Evolutionary conservation across 2,329 filamentous ascomycete species (phyloP), one percentile per base, ranked within the genome.

Genomic region (Geoglossum cookeanum): DNA sequence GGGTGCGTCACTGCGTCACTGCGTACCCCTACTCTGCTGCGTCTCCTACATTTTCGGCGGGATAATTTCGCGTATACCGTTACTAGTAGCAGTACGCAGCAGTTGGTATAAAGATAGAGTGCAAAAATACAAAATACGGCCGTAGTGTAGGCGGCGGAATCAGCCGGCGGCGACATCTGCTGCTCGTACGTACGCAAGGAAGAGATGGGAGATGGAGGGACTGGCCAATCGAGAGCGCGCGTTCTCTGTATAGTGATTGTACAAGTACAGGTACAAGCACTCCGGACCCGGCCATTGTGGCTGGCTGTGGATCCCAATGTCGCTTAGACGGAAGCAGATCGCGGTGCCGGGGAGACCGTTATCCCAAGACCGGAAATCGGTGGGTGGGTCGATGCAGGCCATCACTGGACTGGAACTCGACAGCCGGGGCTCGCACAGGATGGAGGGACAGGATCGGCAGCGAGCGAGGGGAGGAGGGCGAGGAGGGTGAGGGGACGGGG

Each of bases 321-420:
- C 49, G 49, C 49, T 53, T 37, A 53, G 49, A 32, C 49, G 49
- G 49, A 53, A 53, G 49, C 49, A 53, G 49, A 53, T 53, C 49
- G 49, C 49, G 49, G 49, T 53, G 49, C 49, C 49, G 49, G 49
- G 49, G 49, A 53, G 49, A 37, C 30, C 49, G 30, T 35, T 53
- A 37, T 32, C 22, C 49, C 49, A 53, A 53, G 49, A 33, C 48
- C 27, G 29, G 48, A 32, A 33, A 22, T 22, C 27, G 48, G 22
- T 15, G 30, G 22, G 47, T 27, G 47, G 48, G 48, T 33, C 8
- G 39, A 42, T 42, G 39, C 39, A 42, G 39, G 9, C n/a, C n/a
- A 42, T 42, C 39, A 42, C 4, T 15, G 13, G 39, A 15, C 39
- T 42, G 39, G 39, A 42, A 42, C 39, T 42, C 39, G 7, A 42